These are phyloP conservation scores for Leishmania major DNA, from an alignment of 208 protist species.

Conservation along the genomic window DNA sequence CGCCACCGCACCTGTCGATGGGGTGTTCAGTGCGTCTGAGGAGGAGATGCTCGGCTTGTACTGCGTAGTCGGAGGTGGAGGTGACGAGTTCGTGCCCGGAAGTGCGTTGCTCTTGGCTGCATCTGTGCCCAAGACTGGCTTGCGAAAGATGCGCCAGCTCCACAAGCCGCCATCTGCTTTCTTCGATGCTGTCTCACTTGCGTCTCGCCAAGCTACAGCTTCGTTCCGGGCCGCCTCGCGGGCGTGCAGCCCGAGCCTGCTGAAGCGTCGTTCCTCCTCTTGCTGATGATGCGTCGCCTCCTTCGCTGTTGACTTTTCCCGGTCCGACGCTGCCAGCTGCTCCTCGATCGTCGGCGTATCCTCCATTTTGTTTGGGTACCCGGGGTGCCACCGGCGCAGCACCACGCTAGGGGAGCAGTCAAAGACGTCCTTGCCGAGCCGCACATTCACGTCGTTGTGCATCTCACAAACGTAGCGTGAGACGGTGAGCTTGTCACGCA, in stretches of 20 bases:
- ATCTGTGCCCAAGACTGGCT: constrained; percentile 5
- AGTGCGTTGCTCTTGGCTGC: neutral
- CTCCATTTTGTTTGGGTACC: constrained; percentile 83
- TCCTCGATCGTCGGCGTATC: constrained; percentile 74
- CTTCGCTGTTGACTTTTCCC: constrained; percentile 19
- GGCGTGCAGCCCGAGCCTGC: constrained; percentile 11
- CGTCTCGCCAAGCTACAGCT: constrained; percentile 16
- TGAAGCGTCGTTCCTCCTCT: constrained; percentile 17
- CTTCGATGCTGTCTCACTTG: neutral
- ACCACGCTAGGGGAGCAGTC: constrained; percentile 79
- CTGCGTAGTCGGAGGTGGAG: neutral
- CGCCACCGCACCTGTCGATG: neutral
- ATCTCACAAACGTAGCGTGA: constrained; percentile 87
- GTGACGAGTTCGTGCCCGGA: neutral
- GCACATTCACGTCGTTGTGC: constrained; percentile 89
- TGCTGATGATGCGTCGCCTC: constrained; percentile 19
- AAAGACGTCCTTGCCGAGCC: constrained; percentile 69
- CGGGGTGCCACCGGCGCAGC: constrained; percentile 86
- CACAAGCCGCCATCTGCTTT: neutral
- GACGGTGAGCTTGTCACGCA: constrained; percentile 65
- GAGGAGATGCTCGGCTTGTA: neutral
- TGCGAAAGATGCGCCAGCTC: constrained; percentile 31
- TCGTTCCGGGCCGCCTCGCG: constrained; percentile 11
- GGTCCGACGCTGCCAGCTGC: constrained; percentile 37
- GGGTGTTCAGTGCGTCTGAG: neutral